Base-by-base conservation (phyloP, 1,284 basidiomycete species). In the Boletus sp. region DNA sequence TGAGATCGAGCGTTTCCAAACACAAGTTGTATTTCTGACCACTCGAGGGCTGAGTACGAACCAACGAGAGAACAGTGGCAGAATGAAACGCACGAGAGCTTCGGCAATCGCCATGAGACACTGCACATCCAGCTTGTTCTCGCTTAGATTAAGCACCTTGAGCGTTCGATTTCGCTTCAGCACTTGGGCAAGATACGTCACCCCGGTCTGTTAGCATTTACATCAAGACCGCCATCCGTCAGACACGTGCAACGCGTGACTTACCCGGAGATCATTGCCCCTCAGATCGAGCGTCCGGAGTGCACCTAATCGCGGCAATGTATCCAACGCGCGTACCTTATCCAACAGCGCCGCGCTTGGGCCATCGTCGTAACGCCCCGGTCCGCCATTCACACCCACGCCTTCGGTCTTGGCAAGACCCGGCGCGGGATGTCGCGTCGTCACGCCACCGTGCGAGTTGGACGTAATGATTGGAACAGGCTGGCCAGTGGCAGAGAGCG, bases 161-260 rank as follows among this genome's bases (percentile, higher is more conserved):
- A 99, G 74, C 1, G 95, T 98, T 25, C 94, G 77, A 67, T 99
- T 99, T 35, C 94, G 84, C 66, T 97, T 98, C 52, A 99, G 72
- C 0, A 97, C 94, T 69, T 97, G 94, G 0, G 93, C 88, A 34
- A 99, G 81, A 65, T 96, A 96, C 0, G 81, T 82, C 20, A 97
- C 86, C 0, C 94, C 94, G 44, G 68, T 79, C 88, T 56, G 85
- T 43, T 6, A 10, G 8, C 25, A 8, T 4, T 3, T 16, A 12
- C n/a, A 19, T 60, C 45, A 45, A 37, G 46, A 43, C 9, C 17
- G 16, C 5, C 13, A 26, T 9, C 30, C 19, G n/a, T 7, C 6
- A 26, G 5, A 23, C 8, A 14, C 10, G 6, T 14, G 3, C 9
- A 14, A 19, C 3, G 1, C 8, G 19, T 4, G 36, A 74, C 88